Evolutionary conservation across 371 early-diverging fungal species (phyloP).

Genomic region (Entomophthora muscae): DNA sequence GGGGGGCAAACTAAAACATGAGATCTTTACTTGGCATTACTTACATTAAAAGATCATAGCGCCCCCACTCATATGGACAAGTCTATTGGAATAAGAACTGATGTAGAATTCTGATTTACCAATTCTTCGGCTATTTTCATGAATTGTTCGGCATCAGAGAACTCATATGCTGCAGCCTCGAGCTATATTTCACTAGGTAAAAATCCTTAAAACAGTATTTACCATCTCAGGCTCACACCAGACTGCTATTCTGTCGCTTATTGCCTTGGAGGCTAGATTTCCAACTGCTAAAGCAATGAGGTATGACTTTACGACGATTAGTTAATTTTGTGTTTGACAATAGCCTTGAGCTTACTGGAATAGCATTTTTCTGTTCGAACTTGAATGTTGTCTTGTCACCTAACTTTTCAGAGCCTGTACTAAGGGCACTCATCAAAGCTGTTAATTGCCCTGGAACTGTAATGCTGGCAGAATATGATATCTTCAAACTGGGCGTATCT

Average conservation of each 20-base stretch:
- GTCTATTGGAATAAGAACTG: background rate
- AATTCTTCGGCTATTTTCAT: slow-evolving; percentile 66
- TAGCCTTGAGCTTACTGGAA: slow-evolving; percentile 31
- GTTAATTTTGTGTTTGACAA: background rate
- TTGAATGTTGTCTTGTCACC: slow-evolving; percentile 28
- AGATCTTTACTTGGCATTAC: slow-evolving; percentile 14
- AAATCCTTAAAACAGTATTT: background rate
- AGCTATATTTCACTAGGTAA: background rate
- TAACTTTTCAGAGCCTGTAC: slow-evolving; percentile 24
- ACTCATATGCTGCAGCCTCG: slow-evolving; percentile 81
- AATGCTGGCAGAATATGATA: slow-evolving; percentile 71
- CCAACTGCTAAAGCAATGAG: slow-evolving; percentile 89
- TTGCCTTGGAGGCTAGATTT: slow-evolving; percentile 51
- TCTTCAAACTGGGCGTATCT: slow-evolving; percentile 82
- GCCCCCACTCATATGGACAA: slow-evolving; percentile 82
- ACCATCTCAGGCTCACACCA: slow-evolving; percentile 86
- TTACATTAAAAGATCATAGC: slow-evolving; percentile 82
- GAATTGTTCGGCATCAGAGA: slow-evolving; percentile 77
- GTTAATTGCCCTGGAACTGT: slow-evolving; percentile 45
- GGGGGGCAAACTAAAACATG: slow-evolving; percentile 21
- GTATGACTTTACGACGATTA: slow-evolving; percentile 32
- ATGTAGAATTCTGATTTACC: slow-evolving; percentile 25
- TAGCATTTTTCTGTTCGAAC: slow-evolving; percentile 52
- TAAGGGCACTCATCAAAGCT: slow-evolving; percentile 43
- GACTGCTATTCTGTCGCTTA: slow-evolving; percentile 84